Evolutionary conservation across 306 rosid genomes (phyloP), one percentile per base, ranked within the genome.

Genomic region (Datisca glomerata): DNA sequence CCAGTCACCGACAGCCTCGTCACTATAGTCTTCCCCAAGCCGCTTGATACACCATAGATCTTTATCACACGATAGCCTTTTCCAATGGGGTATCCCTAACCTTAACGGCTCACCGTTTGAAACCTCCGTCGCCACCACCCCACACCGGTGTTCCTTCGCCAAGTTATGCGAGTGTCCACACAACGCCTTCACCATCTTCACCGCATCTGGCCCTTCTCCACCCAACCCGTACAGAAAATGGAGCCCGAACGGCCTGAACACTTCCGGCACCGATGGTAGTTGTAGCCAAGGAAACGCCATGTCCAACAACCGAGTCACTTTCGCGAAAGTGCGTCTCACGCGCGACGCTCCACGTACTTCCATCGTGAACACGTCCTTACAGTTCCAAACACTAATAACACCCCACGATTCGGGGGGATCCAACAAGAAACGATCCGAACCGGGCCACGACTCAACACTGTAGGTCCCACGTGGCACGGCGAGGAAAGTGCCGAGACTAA

Each of bases 1-100:
- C 96, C 96, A 85, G 70, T 85, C 93, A 59, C 95, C 95, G 21
- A 85, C 59, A 7, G 85, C 71, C 29, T 77, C 86, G 40, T 85
- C 87, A 18, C 85, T 74, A 25, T 80, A 85, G 63, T 77, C 93
- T 14, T 84, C 86, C 2, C 66, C 85, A 0, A 85, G 81, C 55
- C 93, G 36, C 51, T 80, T 85, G 33, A 85, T 74, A 48, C 96
- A 85, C 96, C 93, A 85, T 5, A 73, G 47, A 37, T 85, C 93
- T 41, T 80, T 81, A 1, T 39, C 69, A 24, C 73, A 74, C 14
- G 93, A 85, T 24, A 85, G 49, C 53, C 36, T 64, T 69, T 76
- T 85, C 93, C 96, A 85, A 62, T 85, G 79, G 4, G 96, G 96
- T 11, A 85, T 65, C 18, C 87, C 93, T 7, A 50, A 34, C 57